Base-by-base conservation (phyloP, 495 filamentous ascomycete genomes). In the Penicillium subrubescens region DNA sequence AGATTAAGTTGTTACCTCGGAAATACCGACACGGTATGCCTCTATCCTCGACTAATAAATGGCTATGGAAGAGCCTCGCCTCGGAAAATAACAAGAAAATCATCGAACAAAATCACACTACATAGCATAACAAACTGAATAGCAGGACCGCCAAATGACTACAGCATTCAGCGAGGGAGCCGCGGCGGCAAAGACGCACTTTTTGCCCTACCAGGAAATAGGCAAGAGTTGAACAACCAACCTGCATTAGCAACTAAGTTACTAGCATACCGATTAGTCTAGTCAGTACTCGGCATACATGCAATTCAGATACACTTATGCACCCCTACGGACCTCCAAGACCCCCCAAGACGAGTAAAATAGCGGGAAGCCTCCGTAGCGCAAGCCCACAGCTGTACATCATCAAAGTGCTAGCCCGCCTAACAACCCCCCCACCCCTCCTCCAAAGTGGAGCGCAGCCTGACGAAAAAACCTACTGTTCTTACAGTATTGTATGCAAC, bases 181-280 rank as follows among this genome's bases (percentile, higher is more conserved):
- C 48, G 23, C 48, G 0, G 23, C 48, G 48, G 48, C 48, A 52
- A 27, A 52, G 15, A 21, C 48, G 48, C 48, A 52, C 48, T 29
- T 31, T 52, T 52, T 52, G 48, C 48, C 48, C 48, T 29, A 15
- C 48, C 48, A 8, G 48, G 48, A 52, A 52, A 31, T 51, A 51
- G 48, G 19, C 43, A 23, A 48, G 21, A 48, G 15, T 48, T 12
- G 44, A 25, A 48, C 21, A 17, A 17, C 44, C 14, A 23, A 23
- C 17, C 43, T 44, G n/a, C 43, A 19, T n/a, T 19, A 44, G 39
- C 15, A 43, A 5, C 39, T 6, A 7, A 3, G 31, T 33, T 4
- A 33, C 31, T 33, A 33, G 31, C 31, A 27, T 27, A 27, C 2
- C 4, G 25, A n/a, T n/a, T 27, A 27, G 25, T 27, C 25, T 39